A percentile compares a stretch with the other conserved stretches of the same genome.
Evolutionary conservation across 2,329 filamentous ascomycete species (phyloP).

Genomic region (Stemphylium beticola): DNA sequence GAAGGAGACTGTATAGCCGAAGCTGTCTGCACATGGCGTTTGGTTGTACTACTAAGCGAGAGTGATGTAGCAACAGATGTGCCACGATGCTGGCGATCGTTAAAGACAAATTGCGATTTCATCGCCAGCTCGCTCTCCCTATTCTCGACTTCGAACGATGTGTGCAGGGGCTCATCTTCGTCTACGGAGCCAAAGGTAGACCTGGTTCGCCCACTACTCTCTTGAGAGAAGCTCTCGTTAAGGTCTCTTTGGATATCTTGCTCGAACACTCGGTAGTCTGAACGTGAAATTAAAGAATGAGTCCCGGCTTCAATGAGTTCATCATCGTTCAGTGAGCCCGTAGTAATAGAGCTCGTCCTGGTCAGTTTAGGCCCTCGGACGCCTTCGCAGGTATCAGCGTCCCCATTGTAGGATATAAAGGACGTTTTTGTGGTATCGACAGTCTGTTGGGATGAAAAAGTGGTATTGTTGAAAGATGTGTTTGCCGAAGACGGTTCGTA

Average conservation of each 20-base stretch:
- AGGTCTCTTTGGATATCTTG: conserved; percentile 6
- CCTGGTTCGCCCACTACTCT: conserved; percentile 22
- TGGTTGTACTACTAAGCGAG: no score
- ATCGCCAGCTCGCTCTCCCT: background rate
- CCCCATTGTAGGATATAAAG: conserved; percentile 26
- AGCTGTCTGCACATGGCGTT: background rate
- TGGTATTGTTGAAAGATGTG: conserved; percentile 31
- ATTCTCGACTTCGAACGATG: conserved; percentile 21
- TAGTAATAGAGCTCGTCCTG: conserved; percentile 28
- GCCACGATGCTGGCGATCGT: background rate
- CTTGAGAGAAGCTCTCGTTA: conserved; percentile 15
- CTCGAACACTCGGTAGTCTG: conserved; percentile 7
- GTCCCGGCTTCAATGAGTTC: conserved; percentile 13
- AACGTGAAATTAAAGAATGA: conserved; percentile 14
- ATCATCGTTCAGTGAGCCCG: conserved; percentile 27
- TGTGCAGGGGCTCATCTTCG: conserved; percentile 25
- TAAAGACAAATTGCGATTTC: background rate
- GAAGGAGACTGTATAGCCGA: conserved; percentile 20
- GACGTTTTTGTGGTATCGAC: conserved; percentile 30
- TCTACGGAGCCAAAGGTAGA: conserved; percentile 38
- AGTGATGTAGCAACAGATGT: background rate
- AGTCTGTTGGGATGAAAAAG: conserved; percentile 34
- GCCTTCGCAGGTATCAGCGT: conserved; percentile 2
- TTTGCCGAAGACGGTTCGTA: conserved; percentile 24
- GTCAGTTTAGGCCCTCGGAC: conserved; percentile 10